phyloP scores from a whole-genome alignment of 108 stramenopile species.

The Cyclotella baltica region DNA sequence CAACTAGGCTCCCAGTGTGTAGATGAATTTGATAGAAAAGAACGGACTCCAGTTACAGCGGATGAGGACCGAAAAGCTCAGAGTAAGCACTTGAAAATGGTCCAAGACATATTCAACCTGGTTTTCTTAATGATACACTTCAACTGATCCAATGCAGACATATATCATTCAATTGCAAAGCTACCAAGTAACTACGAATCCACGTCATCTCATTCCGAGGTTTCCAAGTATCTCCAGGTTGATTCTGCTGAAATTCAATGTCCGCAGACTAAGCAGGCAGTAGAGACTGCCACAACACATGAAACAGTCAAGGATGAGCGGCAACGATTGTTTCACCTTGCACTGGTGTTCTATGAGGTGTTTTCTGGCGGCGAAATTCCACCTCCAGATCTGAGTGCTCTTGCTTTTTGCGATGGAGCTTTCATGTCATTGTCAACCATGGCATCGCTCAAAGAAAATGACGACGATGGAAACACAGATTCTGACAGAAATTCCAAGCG shows the following conservation, averaged over 20 bases:
- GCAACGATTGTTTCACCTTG: background rate
- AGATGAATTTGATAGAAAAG: no score
- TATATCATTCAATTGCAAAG: background rate
- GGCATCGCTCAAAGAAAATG: no score
- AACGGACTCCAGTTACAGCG: no score
- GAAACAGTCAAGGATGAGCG: background rate
- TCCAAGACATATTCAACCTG: no score
- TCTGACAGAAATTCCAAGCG: background rate
- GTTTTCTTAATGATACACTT: background rate
- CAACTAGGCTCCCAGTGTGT: no score
- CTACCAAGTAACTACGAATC: background rate
- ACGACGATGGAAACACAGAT: background rate
- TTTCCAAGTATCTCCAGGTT: background rate
- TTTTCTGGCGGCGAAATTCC: background rate
- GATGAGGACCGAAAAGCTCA: no score
- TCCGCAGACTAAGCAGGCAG: background rate
- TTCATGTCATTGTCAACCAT: background rate
- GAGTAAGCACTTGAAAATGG: no score
- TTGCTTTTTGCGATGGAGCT: background rate
- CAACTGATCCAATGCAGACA: background rate
- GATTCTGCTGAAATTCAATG: background rate
- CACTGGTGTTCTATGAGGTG: constrained; percentile 8
- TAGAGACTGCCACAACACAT: background rate
- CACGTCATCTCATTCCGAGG: background rate
- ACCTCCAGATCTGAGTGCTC: background rate